Evolutionary conservation across 768 basidiomycete species (phyloP).

Genomic region (Serendipita sp.): DNA sequence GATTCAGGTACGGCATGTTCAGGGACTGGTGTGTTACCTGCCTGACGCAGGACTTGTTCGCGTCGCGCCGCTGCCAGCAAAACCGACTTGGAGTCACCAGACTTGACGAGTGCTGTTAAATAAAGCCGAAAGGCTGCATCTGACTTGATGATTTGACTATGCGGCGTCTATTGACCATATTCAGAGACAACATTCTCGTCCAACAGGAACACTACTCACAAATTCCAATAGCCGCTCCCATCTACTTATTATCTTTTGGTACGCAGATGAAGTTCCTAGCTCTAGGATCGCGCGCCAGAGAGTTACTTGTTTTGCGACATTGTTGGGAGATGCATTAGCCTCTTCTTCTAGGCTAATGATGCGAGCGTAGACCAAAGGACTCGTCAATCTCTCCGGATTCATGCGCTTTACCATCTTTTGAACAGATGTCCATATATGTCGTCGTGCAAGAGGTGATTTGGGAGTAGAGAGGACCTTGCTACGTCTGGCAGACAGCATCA

Average conservation of each 20-base stretch:
- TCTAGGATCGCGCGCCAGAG: slow-evolving; percentile 51
- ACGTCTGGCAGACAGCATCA: background rate
- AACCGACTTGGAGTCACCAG: slow-evolving; percentile 40
- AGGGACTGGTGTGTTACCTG: slow-evolving; percentile 14
- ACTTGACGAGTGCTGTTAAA: slow-evolving; percentile 45
- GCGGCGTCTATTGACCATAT: slow-evolving; percentile 34
- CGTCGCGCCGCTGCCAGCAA: slow-evolving; percentile 50
- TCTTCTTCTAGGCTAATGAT: slow-evolving; percentile 36
- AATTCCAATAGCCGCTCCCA: slow-evolving; percentile 79
- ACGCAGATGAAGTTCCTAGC: slow-evolving; percentile 49
- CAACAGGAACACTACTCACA: slow-evolving; percentile 31
- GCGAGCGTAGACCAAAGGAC: background rate
- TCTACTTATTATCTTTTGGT: slow-evolving; percentile 54
- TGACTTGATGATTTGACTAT: slow-evolving; percentile 53
- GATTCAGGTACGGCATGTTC: background rate
- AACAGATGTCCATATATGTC: slow-evolving; percentile 6
- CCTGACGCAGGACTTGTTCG: slow-evolving; percentile 40
- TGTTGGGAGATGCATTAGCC: slow-evolving; percentile 56
- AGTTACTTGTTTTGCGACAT: slow-evolving; percentile 51
- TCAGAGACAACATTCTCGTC: background rate
- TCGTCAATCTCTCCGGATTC: background rate
- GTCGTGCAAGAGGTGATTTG: background rate
- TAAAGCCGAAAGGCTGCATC: slow-evolving; percentile 65
- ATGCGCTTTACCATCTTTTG: background rate
- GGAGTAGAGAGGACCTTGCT: background rate